Evolutionary conservation across 495 filamentous ascomycete species (phyloP).

Genomic region (Penicillium atrosanguineum): DNA sequence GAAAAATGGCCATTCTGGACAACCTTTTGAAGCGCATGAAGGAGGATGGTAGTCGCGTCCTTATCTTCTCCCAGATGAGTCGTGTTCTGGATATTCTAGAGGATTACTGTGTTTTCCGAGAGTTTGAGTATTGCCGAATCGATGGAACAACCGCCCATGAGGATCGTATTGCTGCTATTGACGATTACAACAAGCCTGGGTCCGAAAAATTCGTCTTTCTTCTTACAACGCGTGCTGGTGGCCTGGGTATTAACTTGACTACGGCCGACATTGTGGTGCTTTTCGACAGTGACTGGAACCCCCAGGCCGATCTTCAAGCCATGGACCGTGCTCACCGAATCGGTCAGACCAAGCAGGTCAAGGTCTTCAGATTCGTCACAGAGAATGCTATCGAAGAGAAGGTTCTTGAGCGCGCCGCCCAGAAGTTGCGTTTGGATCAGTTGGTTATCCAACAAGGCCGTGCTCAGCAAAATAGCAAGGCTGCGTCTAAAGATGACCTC

Average conservation of each 20-base stretch:
- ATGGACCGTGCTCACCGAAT: constrained; percentile 99
- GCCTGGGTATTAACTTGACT: constrained; percentile 97
- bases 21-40: constrained; percentile 84
- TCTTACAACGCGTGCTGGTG: constrained; percentile 94
- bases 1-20: constrained; percentile 97
- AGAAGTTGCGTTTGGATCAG: constrained; percentile 95
- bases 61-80: constrained; percentile 99
- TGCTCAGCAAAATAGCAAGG: constrained; percentile 84
- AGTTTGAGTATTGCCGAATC: constrained; percentile 95
- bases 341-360: constrained; percentile 96
- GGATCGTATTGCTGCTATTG: constrained; percentile 95
- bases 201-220: constrained; percentile 98
- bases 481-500: constrained; percentile 91
- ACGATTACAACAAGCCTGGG: constrained; percentile 93
- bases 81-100: constrained; percentile 95
- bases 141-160: constrained; percentile 97
- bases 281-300: constrained; percentile 99
- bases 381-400: constrained; percentile 99
- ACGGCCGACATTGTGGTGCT: constrained; percentile 94
- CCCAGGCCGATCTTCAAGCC: constrained; percentile 95
- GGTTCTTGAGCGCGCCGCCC: constrained; percentile 93
- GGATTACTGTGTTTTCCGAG: constrained; percentile 95
- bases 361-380: constrained; percentile 94
- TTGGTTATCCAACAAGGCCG: constrained; percentile 99
- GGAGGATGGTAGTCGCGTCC: constrained; percentile 80